These are phyloP conservation scores for Tricharina praecox DNA, from an alignment of 495 filamentous ascomycete genomes.

Conservation along the genomic window DNA sequence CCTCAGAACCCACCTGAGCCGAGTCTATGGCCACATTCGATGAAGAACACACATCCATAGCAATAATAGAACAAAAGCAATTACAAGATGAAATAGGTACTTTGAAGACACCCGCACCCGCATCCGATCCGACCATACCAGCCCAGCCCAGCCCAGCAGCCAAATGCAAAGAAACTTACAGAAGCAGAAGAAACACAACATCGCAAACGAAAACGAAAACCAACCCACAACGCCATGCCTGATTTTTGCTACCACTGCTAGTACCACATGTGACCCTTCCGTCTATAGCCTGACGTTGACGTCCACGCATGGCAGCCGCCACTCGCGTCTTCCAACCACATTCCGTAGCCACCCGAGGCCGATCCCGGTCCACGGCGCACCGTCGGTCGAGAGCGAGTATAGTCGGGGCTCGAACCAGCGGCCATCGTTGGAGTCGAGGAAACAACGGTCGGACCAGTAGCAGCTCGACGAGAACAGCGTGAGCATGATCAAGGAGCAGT, in stretches of 20 bases:
- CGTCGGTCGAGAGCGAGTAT: slow-evolving; percentile 32
- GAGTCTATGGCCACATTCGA: too few species aligned
- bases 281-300: slow-evolving; percentile 54
- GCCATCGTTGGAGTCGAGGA: slow-evolving; percentile 59
- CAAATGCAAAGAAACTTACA: too few species aligned
- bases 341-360: slow-evolving; percentile 70
- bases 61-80: too few species aligned
- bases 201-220: neutral
- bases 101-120: too few species aligned
- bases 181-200: neutral
- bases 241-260: too few species aligned
- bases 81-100: too few species aligned
- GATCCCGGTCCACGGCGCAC: slow-evolving; percentile 65
- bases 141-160: too few species aligned
- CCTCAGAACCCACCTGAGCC: too few species aligned
- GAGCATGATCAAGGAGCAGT: slow-evolving; percentile 76
- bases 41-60: too few species aligned
- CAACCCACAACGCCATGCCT: neutral
- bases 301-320: slow-evolving; percentile 70
- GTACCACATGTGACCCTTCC: too few species aligned
- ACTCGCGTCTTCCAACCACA: slow-evolving; percentile 56
- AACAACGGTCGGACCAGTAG: slow-evolving; percentile 79
- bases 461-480: slow-evolving; percentile 80
- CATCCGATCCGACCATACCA: too few species aligned
- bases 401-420: slow-evolving; percentile 66